A percentile compares a stretch with the other conserved stretches of the same genome.
Conservation (phyloP, 495 filamentous ascomycete genomes). For the Rhypophila decipiens region DNA sequence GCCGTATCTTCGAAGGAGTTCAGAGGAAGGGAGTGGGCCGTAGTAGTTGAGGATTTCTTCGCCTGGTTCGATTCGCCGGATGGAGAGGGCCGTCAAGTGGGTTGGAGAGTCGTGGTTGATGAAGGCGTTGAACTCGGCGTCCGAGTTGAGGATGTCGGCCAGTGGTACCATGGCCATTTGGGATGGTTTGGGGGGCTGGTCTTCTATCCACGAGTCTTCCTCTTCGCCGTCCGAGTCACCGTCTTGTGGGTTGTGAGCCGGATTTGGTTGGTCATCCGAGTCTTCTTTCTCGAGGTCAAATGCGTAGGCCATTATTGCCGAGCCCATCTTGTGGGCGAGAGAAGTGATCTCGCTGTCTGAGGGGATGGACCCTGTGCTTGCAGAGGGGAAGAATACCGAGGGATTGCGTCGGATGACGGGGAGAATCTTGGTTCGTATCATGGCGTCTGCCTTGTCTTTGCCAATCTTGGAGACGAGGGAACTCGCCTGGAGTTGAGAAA, state of each 20-base stretch:
- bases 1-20: constrained; percentile 81
- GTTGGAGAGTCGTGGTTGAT: constrained; percentile 62
- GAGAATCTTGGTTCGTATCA: constrained; percentile 56
- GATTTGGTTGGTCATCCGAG: constrained; percentile 45
- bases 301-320: constrained; percentile 88
- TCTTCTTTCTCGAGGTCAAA: constrained; percentile 67
- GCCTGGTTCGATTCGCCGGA: constrained; percentile 59
- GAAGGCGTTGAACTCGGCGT: constrained; percentile 74
- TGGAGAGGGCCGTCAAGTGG: constrained; percentile 60
- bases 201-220: constrained; percentile 56
- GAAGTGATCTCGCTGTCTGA: constrained; percentile 47
- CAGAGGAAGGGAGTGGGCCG: constrained; percentile 72
- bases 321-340: constrained; percentile 73
- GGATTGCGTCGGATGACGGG: constrained; percentile 45
- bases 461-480: constrained; percentile 74
- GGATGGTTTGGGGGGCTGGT: constrained; percentile 56
- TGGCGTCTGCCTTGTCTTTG: constrained; percentile 60
- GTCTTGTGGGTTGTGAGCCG: too few relatives aligned
- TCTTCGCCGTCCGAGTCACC: constrained; percentile 51
- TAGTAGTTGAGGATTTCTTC: constrained; percentile 90
- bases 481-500: constrained; percentile 69
- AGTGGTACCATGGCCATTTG: constrained; percentile 85
- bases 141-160: constrained; percentile 88
- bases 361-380: constrained; percentile 29
- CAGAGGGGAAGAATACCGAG: constrained; percentile 44